Evolutionary conservation across 2,329 filamentous ascomycete species (phyloP).

Genomic region (Neopestalotiopsis sp.): DNA sequence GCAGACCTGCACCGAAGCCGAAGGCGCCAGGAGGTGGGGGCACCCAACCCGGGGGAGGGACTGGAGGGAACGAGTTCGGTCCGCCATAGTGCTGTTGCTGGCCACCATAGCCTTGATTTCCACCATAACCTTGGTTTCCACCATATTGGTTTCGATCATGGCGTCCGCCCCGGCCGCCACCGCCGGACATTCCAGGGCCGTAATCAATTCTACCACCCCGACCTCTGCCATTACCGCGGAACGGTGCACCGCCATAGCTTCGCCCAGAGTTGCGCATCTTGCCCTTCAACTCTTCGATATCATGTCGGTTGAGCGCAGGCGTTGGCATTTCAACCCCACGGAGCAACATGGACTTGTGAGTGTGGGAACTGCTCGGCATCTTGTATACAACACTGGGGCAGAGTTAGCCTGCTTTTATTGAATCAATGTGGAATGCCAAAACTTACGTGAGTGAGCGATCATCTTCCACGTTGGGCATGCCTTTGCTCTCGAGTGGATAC

Average conservation of each 20-base stretch:
- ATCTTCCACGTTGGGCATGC: conserved; percentile 79
- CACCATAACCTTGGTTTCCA: conserved; percentile 20
- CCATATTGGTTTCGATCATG: conserved; percentile 16
- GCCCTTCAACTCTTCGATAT: conserved; percentile 74
- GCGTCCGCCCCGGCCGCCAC: conserved; percentile 30
- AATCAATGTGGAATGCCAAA: conserved; percentile 4
- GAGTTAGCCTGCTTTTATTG: conserved; percentile 33
- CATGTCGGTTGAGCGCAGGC: conserved; percentile 74
- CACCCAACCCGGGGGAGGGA: conserved; percentile 36
- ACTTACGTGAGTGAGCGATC: conserved; percentile 84
- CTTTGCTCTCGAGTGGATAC: conserved; percentile 75
- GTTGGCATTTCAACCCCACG: conserved; percentile 77
- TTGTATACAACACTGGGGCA: conserved; percentile 77
- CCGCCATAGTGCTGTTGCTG: conserved; percentile 50
- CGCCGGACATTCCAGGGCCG: conserved; percentile 34
- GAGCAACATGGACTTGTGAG: conserved; percentile 93
- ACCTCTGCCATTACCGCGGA: conserved; percentile 41
- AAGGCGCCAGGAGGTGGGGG: conserved; percentile 45
- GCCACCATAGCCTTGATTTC: conserved; percentile 38
- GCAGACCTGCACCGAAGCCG: conserved; percentile 38
- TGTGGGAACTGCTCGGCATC: conserved; percentile 72
- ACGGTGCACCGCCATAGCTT: conserved; percentile 70
- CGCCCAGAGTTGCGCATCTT: conserved; percentile 71
- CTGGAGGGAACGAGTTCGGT: conserved; percentile 30
- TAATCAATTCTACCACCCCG: conserved; percentile 37